Percentiles rank a stretch among this genome's conserved stretches.
Evolutionary conservation across 2,329 filamentous ascomycete species (phyloP).

Genomic region (Lasiodiplodia hormozganensis): DNA sequence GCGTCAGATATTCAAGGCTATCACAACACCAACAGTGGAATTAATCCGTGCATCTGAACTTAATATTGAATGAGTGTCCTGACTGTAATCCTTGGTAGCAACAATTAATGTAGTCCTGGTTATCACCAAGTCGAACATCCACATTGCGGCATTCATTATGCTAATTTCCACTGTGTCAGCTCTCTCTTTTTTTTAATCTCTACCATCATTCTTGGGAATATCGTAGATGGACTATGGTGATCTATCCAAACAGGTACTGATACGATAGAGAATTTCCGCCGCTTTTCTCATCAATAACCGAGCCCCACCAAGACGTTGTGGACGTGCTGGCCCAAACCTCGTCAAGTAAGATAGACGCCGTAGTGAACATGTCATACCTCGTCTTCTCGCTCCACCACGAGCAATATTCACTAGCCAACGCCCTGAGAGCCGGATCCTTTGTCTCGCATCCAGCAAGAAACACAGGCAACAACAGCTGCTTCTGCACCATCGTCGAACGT

Average conservation of each 20-base stretch:
- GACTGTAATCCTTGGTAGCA: too few species aligned
- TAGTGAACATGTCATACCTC: slow-evolving; percentile 6
- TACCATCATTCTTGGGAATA: too few species aligned
- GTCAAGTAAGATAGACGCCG: background rate
- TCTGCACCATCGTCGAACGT: slow-evolving; percentile 1
- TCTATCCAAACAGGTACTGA: background rate
- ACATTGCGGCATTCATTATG: too few species aligned
- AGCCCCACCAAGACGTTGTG: slow-evolving; percentile 2
- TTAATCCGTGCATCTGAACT: too few species aligned
- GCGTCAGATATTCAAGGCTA: too few species aligned
- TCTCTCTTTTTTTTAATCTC: too few species aligned
- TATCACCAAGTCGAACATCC: too few species aligned
- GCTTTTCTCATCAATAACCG: slow-evolving; percentile 3
- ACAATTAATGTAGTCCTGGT: too few species aligned
- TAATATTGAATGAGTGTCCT: too few species aligned
- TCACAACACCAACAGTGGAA: too few species aligned
- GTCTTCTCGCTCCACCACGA: slow-evolving; percentile 11
- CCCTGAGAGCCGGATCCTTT: background rate
- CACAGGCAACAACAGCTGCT: slow-evolving; percentile 7
- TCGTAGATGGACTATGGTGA: background rate
- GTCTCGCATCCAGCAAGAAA: slow-evolving; percentile 5
- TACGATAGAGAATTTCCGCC: background rate
- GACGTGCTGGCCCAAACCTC: slow-evolving; percentile 1
- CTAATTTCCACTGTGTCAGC: too few species aligned
- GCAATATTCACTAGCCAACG: background rate